Evolutionary conservation across 1,284 basidiomycete species (phyloP), one percentile per base, ranked within the genome.

Genomic region (Apiotrichum gamsii): DNA sequence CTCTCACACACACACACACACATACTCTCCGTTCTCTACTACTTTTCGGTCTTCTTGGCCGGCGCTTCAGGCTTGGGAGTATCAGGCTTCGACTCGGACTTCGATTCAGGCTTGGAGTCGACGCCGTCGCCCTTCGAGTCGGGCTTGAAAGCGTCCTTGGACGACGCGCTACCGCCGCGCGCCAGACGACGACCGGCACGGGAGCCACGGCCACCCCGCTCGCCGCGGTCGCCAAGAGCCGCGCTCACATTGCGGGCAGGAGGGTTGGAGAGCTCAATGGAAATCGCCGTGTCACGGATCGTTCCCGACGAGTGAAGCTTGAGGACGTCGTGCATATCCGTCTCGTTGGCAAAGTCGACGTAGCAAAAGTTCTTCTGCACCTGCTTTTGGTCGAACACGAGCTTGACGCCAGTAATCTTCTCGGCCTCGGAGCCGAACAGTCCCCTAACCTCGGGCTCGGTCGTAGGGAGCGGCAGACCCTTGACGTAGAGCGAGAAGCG

Each of bases 401-500:
- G 79, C 59, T 80, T 80, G 54, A 90, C 77, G 46, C 79, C 77
- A 28, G 80, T 82, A 60, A 90, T 85, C 84, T 69, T 70, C 20
- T 50, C 53, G 1, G 54, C 56, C 35, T 39, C 39, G 18, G 43
- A 46, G 5, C 56, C 79, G 64, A 87, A 90, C 72, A 88, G 86
- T 14, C 82, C 81, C 54, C 80, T 78, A 18, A 93, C 65, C 47
- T 89, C 85, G 0, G 74, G 65, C 55, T 93, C 89, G 11, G 73
- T 78, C 3, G 80, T 77, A 8, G 79, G 67, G 6, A 74, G 65
- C 4, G 78, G 75, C 66, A 87, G 76, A 9, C 65, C 62, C 54
- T 84, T 81, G 77, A 90, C 80, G 70, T 87, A 91, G 45, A 93
- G 77, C 4, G 88, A 90, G 80, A 83, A 87, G 9, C 86, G 85